Evolutionary conservation across 176 grass and related monocot genomes (phyloP), one percentile per base, ranked within the genome.

Genomic region (Metroxylon sagu): DNA sequence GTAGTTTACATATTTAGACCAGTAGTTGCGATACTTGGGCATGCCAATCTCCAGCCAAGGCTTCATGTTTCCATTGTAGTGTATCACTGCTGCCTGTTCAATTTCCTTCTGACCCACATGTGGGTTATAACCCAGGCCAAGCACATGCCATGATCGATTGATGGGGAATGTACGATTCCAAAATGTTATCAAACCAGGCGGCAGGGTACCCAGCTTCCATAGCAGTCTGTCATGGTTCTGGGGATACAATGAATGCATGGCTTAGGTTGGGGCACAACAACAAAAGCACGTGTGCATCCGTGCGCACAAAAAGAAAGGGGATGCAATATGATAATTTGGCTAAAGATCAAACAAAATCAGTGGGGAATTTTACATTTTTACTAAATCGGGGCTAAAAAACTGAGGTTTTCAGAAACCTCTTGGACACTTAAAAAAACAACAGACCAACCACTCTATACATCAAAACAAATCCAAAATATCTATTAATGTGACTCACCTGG

Each of bases 51-150:
- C 83, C 7, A 96, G 82, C 92, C 86, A 96, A 49, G 92, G 92
- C 70, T 96, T 96, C 71, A 90, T 52, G 60, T 96, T 96, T 7
- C 87, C 92, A 15, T 96, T 96, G 75, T 90, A 96, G 78, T 96
- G 86, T 70, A 96, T 82, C 19, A 90, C 87, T 12, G 83, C 71
- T 0, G 86, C 91, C 12, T 49, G 56, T 65, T 74, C 74, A 25
- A 96, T 85, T 52, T 82, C 77, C 50, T 68, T 87, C 14, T 85
- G 80, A 2, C 72, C 84, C 23, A 96, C 57, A 52, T 90, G 87
- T 72, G 80, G 91, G 29, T 87, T 90, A 71, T 96, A 96, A 17
- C 86, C 91, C 21, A 90, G 80, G 23, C 91, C 86, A 69, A 96
- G 29, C 48, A 85, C 78, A 82, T 90, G 86, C 91, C 91, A 96